These are phyloP conservation scores for Tricholoma terreum DNA, from an alignment of 768 basidiomycete species.

Conservation along the genomic window DNA sequence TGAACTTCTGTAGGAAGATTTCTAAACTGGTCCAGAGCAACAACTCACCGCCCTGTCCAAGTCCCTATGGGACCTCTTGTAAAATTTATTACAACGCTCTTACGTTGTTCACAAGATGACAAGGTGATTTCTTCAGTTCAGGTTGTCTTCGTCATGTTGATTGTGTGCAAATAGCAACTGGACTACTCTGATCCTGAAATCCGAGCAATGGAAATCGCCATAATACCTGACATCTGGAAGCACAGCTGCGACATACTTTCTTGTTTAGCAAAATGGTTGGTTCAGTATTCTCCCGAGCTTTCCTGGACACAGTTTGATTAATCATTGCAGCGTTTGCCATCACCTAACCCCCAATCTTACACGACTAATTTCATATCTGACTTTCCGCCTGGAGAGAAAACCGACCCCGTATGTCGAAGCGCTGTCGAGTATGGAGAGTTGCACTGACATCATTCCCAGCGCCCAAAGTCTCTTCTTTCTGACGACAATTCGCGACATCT, in stretches of 20 bases:
- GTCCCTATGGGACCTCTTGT: conserved; percentile 66
- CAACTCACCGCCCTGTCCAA: conserved; percentile 58
- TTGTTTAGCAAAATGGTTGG: conserved; percentile 49
- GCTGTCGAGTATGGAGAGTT: background rate
- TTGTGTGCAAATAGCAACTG: conserved; percentile 35
- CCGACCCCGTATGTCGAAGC: conserved; percentile 40
- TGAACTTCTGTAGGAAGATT: background rate
- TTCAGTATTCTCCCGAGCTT: background rate
- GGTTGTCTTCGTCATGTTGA: background rate
- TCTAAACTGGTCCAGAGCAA: conserved; percentile 39
- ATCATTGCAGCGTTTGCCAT: conserved; percentile 42
- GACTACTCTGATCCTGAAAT: conserved; percentile 47
- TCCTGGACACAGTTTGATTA: background rate
- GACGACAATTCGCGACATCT: conserved; percentile 39
- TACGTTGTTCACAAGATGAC: conserved; percentile 47
- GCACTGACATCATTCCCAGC: conserved; percentile 21
- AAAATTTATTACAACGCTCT: conserved; percentile 49
- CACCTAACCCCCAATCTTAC: conserved; percentile 54
- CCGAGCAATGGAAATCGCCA: conserved; percentile 52
- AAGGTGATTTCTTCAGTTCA: conserved; percentile 28
- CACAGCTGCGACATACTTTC: conserved; percentile 51
- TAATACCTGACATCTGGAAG: conserved; percentile 50
- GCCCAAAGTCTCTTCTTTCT: conserved; percentile 42
- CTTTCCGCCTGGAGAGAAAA: conserved; percentile 61
- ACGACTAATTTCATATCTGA: conserved; percentile 50